Conservation (phyloP, 179 eudicot species). For the Vitellaria paradoxa region DNA sequence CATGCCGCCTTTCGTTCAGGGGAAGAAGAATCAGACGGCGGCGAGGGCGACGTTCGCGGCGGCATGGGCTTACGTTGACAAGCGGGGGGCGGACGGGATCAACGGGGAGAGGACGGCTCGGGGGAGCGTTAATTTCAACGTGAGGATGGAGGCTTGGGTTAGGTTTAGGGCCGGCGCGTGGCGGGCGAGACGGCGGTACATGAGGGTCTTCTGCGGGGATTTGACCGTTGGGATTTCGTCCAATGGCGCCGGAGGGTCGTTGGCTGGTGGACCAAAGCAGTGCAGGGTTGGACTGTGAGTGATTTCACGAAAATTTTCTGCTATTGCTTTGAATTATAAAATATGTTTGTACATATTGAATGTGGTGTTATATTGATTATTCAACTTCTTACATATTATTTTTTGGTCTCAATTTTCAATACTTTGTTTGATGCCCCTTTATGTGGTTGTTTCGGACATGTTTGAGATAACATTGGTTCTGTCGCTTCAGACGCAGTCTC, state of each 20-base stretch:
- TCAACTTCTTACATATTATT: background rate
- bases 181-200: conserved; percentile 28
- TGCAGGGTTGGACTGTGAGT: conserved; percentile 41
- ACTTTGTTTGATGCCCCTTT: background rate
- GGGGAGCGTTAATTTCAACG: conserved; percentile 30
- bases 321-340: background rate
- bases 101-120: conserved; percentile 15
- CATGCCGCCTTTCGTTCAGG: conserved; percentile 39
- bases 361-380: background rate
- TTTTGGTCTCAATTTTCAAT: background rate
- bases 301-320: background rate
- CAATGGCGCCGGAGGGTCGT: conserved; percentile 19
- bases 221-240: conserved; percentile 23
- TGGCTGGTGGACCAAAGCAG: conserved; percentile 27
- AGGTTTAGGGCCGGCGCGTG: conserved; percentile 36
- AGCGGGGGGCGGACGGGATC: conserved; percentile 15
- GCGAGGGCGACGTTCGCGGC: conserved; percentile 29
- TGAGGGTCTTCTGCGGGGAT: conserved; percentile 36
- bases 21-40: conserved; percentile 24
- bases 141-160: conserved; percentile 32
- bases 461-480: background rate
- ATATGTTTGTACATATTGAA: background rate
- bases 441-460: too few relatives aligned
- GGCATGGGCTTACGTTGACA: conserved; percentile 16
- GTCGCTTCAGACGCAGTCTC: too few relatives aligned